Conservation (phyloP, 495 filamentous ascomycete genomes). For the Hypoxylon perforatum region DNA sequence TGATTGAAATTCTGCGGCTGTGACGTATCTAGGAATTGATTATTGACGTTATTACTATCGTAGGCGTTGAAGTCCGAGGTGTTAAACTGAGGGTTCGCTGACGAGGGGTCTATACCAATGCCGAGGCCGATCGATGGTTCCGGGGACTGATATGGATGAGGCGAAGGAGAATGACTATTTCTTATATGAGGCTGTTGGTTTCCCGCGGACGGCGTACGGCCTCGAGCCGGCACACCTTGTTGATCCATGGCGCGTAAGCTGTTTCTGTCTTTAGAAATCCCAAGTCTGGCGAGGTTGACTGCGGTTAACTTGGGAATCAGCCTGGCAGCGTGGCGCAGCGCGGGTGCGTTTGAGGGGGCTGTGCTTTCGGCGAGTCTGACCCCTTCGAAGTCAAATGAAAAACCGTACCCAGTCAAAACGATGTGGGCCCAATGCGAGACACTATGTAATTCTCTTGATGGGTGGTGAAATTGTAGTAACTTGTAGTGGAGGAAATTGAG, state of each 20-base stretch:
- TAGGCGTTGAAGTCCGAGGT: slow-evolving; percentile 52
- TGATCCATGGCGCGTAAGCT: slow-evolving; percentile 56
- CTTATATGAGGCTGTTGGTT: slow-evolving; percentile 63
- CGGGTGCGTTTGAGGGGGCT: slow-evolving; percentile 44
- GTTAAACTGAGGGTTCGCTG: slow-evolving; percentile 48
- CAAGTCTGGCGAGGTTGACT: slow-evolving; percentile 46
- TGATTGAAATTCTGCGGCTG: slow-evolving; percentile 53
- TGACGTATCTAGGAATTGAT: slow-evolving; percentile 52
- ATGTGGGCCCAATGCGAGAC: slow-evolving; percentile 26
- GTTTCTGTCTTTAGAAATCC: slow-evolving; percentile 52
- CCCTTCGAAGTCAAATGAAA: slow-evolving; percentile 13
- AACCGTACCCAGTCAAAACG: slow-evolving; percentile 24
- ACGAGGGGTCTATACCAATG: slow-evolving; percentile 55
- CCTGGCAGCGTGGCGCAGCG: slow-evolving; percentile 49
- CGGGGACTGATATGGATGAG: slow-evolving; percentile 56
- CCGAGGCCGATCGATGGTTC: slow-evolving; percentile 60
- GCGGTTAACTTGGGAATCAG: slow-evolving; percentile 41
- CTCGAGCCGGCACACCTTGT: slow-evolving; percentile 56
- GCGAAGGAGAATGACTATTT: slow-evolving; percentile 61
- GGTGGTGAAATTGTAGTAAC: background rate
- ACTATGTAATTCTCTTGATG: background rate
- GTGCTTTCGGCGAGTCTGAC: slow-evolving; percentile 43
- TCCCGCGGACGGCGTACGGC: slow-evolving; percentile 59
- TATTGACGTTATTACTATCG: slow-evolving; percentile 45
- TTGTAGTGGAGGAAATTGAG: background rate